Base-by-base conservation (phyloP, 164 flowering plant genomes). In the Brasenia schreberi region DNA sequence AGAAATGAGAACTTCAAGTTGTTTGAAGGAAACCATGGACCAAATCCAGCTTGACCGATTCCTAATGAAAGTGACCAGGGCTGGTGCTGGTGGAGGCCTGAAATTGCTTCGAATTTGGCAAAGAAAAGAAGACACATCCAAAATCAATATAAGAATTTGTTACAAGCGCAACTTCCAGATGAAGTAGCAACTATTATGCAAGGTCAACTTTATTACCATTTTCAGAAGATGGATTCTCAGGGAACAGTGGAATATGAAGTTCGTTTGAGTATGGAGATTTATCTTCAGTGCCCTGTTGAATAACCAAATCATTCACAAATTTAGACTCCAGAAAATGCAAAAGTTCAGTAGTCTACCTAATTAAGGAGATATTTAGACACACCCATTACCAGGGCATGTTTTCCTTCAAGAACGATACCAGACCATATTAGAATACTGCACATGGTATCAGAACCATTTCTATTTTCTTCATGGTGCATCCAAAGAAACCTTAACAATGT, bases 121-220 rank as follows among this genome's bases (percentile, higher is more conserved):
- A 45, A 2, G 7, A 45, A 7, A 45, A 2, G 53, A 7, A 45
- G 11, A 45, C 7, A 45, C 7, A 45, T 45, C 53, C 53, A 45
- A 7, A 7, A 5, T 12, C 53, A 45, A 7, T 45, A 12, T 7
- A 45, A 45, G 53, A 45, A 12, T 12, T 45, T 45, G 12, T 45
- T 1, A 2, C 53, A 7, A 45, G 53, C 12, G 7, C 53, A 2
- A 7, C 53, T 12, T 45, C 5, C 14, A 64, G 42, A 53, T 49
- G 17, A 53, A 43, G 14, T 7, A 49, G 43, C 43, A 64, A 11
- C 7, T 10, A 64, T 12, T 19, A 56, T n/a, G 11, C 9, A 10
- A 33, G 64, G 56, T 49, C 45, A 74, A 62, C 56, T 52, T 56
- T 63, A 44, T 69, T 74, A 83, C 85, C 83, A 68, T 63, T 67